A percentile compares a stretch with the other conserved stretches of the same genome.
These are phyloP conservation scores for Rhododendron ferrugineum DNA, from an alignment of 148 eudicot species.

Conservation along the genomic window DNA sequence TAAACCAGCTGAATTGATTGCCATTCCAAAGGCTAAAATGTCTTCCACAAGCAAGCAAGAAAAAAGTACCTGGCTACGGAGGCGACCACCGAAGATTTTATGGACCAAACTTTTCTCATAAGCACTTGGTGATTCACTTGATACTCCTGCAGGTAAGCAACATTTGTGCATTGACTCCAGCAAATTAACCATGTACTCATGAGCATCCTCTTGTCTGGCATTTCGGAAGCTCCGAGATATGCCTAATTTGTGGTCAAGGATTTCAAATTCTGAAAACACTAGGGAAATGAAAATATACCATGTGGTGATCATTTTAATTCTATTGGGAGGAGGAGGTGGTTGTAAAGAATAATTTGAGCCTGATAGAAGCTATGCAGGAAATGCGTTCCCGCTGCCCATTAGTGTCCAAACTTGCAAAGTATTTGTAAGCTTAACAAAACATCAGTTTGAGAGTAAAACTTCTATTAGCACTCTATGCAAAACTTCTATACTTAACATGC, in stretches of 20 bases:
- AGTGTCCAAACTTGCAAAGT: not conserved
- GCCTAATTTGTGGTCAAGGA: conserved; percentile 60
- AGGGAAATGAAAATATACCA: not conserved
- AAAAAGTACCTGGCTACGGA: conserved; percentile 69
- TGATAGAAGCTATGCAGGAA: not conserved
- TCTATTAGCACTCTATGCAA: not conserved
- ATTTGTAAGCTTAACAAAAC: not conserved
- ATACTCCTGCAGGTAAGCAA: conserved; percentile 84
- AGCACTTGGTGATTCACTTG: conserved; percentile 84
- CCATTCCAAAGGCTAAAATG: not conserved
- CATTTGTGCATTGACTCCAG: conserved; percentile 95
- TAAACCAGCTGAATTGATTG: not conserved
- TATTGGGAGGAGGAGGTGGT: not conserved
- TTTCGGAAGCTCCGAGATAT: conserved; percentile 78
- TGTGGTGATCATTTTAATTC: not conserved
- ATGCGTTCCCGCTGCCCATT: not conserved
- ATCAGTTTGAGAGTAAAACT: not conserved
- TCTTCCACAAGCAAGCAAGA: not conserved
- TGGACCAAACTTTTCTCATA: conserved; percentile 91
- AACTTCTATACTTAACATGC: not conserved
- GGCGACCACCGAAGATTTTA: conserved; percentile 88
- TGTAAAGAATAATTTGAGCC: not conserved
- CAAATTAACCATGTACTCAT: conserved; percentile 94
- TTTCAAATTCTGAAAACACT: conserved; percentile 10
- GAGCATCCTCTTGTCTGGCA: conserved; percentile 96